Evolutionary conservation across 202 grass and related monocot species (phyloP).

Genomic region (Zoysia matrella): DNA sequence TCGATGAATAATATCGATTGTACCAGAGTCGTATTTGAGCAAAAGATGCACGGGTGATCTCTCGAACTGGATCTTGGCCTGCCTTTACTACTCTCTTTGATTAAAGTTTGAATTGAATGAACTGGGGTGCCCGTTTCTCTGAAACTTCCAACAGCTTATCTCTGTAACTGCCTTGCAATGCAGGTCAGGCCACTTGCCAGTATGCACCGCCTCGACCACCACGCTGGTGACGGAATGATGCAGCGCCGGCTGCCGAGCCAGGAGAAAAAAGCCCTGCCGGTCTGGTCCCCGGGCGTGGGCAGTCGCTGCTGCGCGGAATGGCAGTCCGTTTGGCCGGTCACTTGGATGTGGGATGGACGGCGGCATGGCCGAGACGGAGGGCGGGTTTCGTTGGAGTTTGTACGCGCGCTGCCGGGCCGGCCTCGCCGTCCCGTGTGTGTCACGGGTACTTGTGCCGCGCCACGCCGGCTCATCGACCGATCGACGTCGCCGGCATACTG

Average conservation of each 20-base stretch:
- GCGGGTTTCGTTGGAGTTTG: constrained; percentile 34
- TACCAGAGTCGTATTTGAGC: not conserved
- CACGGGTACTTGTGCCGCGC: constrained; percentile 18
- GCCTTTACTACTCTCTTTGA: not conserved
- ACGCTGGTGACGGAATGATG: not conserved
- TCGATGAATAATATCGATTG: constrained; percentile 30
- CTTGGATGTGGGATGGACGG: not conserved
- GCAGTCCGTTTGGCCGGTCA: constrained; percentile 19
- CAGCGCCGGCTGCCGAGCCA: not conserved
- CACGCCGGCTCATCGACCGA: not conserved
- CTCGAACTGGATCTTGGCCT: not conserved
- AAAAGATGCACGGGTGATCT: not conserved
- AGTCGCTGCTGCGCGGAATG: constrained; percentile 22
- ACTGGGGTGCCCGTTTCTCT: constrained; percentile 20
- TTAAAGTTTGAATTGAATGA: constrained; percentile 1
- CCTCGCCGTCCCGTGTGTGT: constrained; percentile 45
- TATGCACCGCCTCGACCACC: not conserved
- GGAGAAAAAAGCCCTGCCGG: not conserved
- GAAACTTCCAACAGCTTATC: constrained; percentile 9
- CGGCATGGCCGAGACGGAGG: constrained; percentile 27
- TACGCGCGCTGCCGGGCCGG: constrained; percentile 40
- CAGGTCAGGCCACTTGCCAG: constrained; percentile 25
- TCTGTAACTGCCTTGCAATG: constrained; percentile 22
- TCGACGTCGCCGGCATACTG: not conserved
- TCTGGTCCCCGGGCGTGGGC: constrained; percentile 36